Percentiles rank a stretch among this genome's conserved stretches.
These are phyloP conservation scores for Yamadazyma diddensiae DNA, from an alignment of 1,139 yeast species.

Conservation along the genomic window DNA sequence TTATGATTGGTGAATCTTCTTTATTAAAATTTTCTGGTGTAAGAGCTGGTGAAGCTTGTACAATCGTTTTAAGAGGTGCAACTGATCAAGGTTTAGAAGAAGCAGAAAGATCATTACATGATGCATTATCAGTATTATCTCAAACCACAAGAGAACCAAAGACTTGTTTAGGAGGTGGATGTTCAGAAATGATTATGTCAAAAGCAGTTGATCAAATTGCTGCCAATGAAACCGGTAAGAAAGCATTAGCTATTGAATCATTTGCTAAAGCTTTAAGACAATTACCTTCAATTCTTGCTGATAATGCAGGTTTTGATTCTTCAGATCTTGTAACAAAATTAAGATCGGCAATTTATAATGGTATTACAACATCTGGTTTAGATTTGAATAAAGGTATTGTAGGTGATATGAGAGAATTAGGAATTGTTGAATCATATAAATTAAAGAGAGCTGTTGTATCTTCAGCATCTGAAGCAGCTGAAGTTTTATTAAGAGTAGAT, in stretches of 20 bases:
- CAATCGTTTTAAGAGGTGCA: slow-evolving; percentile 94
- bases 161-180: slow-evolving; percentile 96
- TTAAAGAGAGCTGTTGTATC: slow-evolving; percentile 93
- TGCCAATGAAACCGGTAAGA: slow-evolving; percentile 90
- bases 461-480: slow-evolving; percentile 96
- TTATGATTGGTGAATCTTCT: slow-evolving; percentile 87
- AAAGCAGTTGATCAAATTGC: slow-evolving; percentile 96
- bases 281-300: slow-evolving; percentile 92
- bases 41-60: slow-evolving; percentile 94
- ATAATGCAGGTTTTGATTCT: slow-evolving; percentile 95
- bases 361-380: slow-evolving; percentile 87
- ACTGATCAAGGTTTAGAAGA: slow-evolving; percentile 95
- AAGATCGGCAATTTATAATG: slow-evolving; percentile 90
- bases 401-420: slow-evolving; percentile 92
- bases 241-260: slow-evolving; percentile 90
- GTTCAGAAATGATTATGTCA: slow-evolving; percentile 97
- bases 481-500: slow-evolving; percentile 90
- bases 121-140: slow-evolving; percentile 90
- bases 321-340: slow-evolving; percentile 88
- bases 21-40: slow-evolving; percentile 90
- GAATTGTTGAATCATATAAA: slow-evolving; percentile 89
- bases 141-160: slow-evolving; percentile 95
- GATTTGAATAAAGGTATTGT: slow-evolving; percentile 80
- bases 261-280: slow-evolving; percentile 93
- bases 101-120: slow-evolving; percentile 96